These are phyloP conservation scores for Flueggea neowawraea DNA, from an alignment of 441 rosid species.

Conservation along the genomic window DNA sequence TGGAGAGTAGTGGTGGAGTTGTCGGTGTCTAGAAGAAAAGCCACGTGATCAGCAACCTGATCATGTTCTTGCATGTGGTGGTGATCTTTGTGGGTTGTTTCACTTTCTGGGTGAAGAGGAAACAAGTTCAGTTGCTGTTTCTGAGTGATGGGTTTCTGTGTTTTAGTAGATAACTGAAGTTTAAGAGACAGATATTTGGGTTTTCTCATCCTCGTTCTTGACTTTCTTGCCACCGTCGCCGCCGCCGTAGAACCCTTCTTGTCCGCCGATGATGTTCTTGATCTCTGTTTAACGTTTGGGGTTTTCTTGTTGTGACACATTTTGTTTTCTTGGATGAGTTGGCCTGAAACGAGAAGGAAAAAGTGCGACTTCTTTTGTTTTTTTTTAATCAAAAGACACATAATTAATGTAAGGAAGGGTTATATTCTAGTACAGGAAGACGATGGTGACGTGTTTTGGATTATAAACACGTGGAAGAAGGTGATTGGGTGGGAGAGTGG, in stretches of 20 bases:
- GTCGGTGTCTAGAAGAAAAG: slow-evolving; percentile 48
- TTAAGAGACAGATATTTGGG: slow-evolving; percentile 63
- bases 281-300: no score
- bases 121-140: not conserved
- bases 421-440: not conserved
- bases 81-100: no score
- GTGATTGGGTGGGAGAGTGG: slow-evolving; percentile 32
- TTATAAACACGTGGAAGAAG: slow-evolving; percentile 33
- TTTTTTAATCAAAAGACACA: no score
- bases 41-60: slow-evolving; percentile 23
- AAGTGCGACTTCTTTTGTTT: no score
- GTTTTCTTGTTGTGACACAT: no score
- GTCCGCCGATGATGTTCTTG: slow-evolving; percentile 10
- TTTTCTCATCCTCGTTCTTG: slow-evolving; percentile 53
- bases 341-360: no score
- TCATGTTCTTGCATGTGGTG: slow-evolving; percentile 32
- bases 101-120: no score
- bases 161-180: slow-evolving; percentile 25
- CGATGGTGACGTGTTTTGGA: slow-evolving; percentile 7
- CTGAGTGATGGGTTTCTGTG: slow-evolving; percentile 1
- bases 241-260: no score
- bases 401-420: no score
- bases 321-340: no score
- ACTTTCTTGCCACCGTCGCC: slow-evolving; percentile 17
- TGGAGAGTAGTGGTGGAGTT: slow-evolving; percentile 46